A percentile compares a stretch with the other conserved stretches of the same genome.
Evolutionary conservation across 768 basidiomycete species (phyloP).

Genomic region (Kwoniella dendrophila): DNA sequence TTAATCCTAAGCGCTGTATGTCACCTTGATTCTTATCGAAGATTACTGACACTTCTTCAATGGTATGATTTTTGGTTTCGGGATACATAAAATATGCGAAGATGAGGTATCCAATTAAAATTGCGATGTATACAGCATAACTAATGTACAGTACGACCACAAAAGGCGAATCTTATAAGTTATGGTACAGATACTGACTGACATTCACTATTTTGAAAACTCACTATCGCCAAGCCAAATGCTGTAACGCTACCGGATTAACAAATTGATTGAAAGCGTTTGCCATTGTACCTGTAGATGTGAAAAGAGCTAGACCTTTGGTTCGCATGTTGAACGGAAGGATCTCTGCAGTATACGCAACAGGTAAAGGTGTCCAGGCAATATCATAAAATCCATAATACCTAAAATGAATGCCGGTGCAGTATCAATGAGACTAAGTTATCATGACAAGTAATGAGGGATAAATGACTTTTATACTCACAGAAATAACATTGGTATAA

Average conservation of each 20-base stretch:
- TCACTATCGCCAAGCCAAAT: slow-evolving; percentile 33
- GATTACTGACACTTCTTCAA: slow-evolving; percentile 35
- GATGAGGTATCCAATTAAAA: slow-evolving; percentile 18
- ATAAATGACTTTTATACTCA: slow-evolving; percentile 22
- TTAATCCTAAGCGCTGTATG: too few species aligned
- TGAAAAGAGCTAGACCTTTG: slow-evolving; percentile 73
- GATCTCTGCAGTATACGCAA: slow-evolving; percentile 21
- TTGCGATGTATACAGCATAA: slow-evolving; percentile 10
- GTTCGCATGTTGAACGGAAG: slow-evolving; percentile 74
- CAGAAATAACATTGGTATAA: slow-evolving; percentile 38
- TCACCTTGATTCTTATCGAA: too few species aligned
- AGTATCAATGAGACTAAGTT: too few species aligned
- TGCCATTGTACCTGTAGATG: slow-evolving; percentile 26
- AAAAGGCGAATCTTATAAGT: neutral
- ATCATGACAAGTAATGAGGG: neutral
- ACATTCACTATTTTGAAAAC: neutral
- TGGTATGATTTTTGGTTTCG: slow-evolving; percentile 38
- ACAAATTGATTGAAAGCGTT: slow-evolving; percentile 44
- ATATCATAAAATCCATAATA: slow-evolving; percentile 24
- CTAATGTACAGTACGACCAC: too few species aligned
- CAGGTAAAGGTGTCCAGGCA: slow-evolving; percentile 24
- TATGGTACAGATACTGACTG: neutral
- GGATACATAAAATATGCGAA: slow-evolving; percentile 35
- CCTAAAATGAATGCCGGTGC: neutral
- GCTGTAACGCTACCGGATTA: slow-evolving; percentile 42